A percentile compares a stretch with the other conserved stretches of the same genome.
Evolutionary conservation across 495 filamentous ascomycete genomes (phyloP).

Genomic region (Barbatosphaeria neglecta): DNA sequence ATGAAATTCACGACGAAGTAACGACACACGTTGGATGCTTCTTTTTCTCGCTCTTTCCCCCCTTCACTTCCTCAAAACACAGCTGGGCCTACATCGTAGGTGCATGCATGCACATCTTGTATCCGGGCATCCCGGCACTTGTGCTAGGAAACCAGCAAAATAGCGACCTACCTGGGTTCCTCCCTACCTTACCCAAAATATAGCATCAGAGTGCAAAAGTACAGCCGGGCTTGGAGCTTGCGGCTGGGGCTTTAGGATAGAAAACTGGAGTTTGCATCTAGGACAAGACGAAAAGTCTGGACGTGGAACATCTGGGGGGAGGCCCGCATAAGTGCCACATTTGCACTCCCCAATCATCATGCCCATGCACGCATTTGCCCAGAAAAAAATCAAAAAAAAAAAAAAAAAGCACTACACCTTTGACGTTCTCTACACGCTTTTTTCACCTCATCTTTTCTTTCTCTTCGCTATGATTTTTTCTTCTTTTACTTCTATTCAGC

Average conservation of each 20-base stretch:
- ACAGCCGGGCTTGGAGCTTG: too few species aligned
- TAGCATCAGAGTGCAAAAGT: too few species aligned
- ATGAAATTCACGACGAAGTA: neutral
- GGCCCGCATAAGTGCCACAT: neutral
- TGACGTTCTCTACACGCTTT: too few species aligned
- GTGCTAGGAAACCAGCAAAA: neutral
- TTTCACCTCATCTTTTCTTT: too few species aligned
- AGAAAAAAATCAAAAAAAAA: too few species aligned
- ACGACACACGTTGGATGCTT: neutral
- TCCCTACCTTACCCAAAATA: too few species aligned
- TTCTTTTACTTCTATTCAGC: neutral
- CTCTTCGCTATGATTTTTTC: neutral
- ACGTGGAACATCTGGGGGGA: neutral
- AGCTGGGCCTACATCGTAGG: too few species aligned
- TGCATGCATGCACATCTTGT: too few species aligned
- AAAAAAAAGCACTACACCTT: too few species aligned
- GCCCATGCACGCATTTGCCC: neutral
- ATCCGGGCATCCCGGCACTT: too few species aligned
- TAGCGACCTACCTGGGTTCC: too few species aligned
- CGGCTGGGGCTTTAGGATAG: conserved; percentile 4
- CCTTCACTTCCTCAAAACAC: neutral
- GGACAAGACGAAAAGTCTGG: conserved; percentile 5
- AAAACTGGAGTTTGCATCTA: neutral
- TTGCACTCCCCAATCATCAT: neutral
- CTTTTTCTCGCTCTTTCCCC: neutral